Base-by-base conservation (phyloP, 441 rosid genomes). In the Syzygium malaccense region DNA sequence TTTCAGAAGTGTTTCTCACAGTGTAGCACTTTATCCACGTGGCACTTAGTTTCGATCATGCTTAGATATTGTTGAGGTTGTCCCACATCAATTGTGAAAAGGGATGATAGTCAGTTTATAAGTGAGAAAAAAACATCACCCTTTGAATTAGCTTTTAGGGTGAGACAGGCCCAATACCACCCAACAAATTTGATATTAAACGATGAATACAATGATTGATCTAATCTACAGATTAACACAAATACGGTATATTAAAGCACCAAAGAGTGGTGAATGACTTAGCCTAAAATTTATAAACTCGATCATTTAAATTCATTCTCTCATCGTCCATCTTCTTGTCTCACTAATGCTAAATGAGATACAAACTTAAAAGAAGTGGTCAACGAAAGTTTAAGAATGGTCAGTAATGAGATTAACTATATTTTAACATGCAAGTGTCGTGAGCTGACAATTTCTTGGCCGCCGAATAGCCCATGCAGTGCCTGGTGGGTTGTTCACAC, bases 1-100 rank as follows among this genome's bases (percentile, higher is more conserved):
- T 57, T 57, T 28, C 26, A 57, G n/a, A 25, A 10, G 13, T 9
- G 62, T 2, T 15, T 60, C 28, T 30, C 66, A 26, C 4, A 6
- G 5, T 5, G 11, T 3, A 60, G 32, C 12, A 60, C 15, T 26
- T 12, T 28, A 15, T 60, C 66, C 66, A 12, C 4, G 0, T 14
- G 14, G 25, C 30, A 60, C 66, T 60, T 13, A 0, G 30, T 0
- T 60, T 30, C 19, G 17, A 1, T 26, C 2, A 0, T 60, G 17
- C 17, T 26, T 26, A 60, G 5, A 60, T 26, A 28, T 26, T 30
- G 5, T 2, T 28, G 41, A 37, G 41, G 41, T 37, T 37, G 41
- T 37, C 41, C 41, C 41, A 37, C 41, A 37, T 37, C 41, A 37
- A 4, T 37, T 37, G 1, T 37, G 41, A 37, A 37, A 37, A 4